These are phyloP conservation scores for Pseudocercospora fuligena DNA, from an alignment of 2,329 filamentous ascomycete genomes.

Conservation along the genomic window DNA sequence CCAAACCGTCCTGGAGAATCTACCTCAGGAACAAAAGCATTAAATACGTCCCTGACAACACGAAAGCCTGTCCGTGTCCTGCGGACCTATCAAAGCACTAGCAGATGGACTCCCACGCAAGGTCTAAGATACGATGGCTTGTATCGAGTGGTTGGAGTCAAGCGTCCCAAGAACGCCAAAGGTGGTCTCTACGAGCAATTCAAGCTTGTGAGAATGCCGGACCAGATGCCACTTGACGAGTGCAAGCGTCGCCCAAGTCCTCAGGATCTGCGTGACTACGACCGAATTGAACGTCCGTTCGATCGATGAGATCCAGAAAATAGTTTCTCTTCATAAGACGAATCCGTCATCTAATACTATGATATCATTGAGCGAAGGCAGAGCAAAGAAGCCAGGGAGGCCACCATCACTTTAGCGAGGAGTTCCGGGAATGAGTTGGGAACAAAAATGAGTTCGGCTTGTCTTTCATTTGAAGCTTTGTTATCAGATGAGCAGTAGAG, in stretches of 20 bases:
- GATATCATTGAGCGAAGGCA: background rate
- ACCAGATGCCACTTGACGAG: slow-evolving; percentile 21
- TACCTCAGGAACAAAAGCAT: slow-evolving; percentile 25
- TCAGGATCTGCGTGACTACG: slow-evolving; percentile 27
- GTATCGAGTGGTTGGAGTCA: slow-evolving; percentile 27
- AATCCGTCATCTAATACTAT: too few species aligned
- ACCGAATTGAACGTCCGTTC: slow-evolving; percentile 22
- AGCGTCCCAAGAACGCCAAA: slow-evolving; percentile 26
- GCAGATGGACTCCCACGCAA: slow-evolving; percentile 23
- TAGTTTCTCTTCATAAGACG: too few species aligned
- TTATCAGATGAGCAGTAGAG: background rate
- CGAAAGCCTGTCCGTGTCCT: slow-evolving; percentile 31
- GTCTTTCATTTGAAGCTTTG: background rate
- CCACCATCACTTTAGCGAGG: background rate
- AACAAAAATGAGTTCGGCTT: background rate
- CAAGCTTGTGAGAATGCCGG: slow-evolving; percentile 25
- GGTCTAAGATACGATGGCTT: slow-evolving; percentile 37
- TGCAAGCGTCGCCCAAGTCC: slow-evolving; percentile 25
- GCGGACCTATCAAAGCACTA: slow-evolving; percentile 22
- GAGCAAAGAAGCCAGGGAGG: background rate
- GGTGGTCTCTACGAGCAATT: slow-evolving; percentile 38
- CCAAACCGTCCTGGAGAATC: slow-evolving; percentile 24
- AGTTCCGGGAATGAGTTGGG: background rate
- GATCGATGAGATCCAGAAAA: background rate
- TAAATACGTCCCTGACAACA: slow-evolving; percentile 25